phyloP scores from a whole-genome alignment of 1,284 basidiomycete genomes.

The Sphaerobolus stellatus region DNA sequence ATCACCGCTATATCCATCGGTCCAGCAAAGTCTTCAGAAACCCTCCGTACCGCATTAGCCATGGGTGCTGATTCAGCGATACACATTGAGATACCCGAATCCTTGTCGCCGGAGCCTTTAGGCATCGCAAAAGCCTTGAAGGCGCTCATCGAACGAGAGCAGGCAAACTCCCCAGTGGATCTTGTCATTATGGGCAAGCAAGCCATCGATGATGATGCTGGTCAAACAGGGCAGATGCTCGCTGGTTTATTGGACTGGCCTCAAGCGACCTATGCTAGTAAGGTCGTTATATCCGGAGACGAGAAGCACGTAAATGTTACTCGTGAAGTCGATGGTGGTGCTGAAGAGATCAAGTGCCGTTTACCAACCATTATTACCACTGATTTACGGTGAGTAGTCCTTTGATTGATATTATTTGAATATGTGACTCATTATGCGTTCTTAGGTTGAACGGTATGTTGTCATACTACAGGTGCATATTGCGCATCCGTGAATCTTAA shows the following conservation, averaged over 20 bases:
- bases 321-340: conserved; percentile 94
- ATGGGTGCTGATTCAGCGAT: conserved; percentile 97
- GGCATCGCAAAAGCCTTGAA: conserved; percentile 84
- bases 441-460: conserved; percentile 33
- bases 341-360: conserved; percentile 79
- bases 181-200: conserved; percentile 98
- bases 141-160: conserved; percentile 72
- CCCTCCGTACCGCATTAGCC: conserved; percentile 92
- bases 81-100: conserved; percentile 85
- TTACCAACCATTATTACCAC: conserved; percentile 92
- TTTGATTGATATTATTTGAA: not conserved
- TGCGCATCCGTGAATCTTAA: not conserved
- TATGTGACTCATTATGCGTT: not conserved
- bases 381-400: conserved; percentile 73
- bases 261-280: conserved; percentile 95
- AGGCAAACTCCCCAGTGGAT: conserved; percentile 64
- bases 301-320: conserved; percentile 74
- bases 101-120: conserved; percentile 77
- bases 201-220: conserved; percentile 95
- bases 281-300: conserved; percentile 74
- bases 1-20: conserved; percentile 94
- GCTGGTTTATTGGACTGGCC: conserved; percentile 91
- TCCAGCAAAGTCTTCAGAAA: conserved; percentile 86
- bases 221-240: conserved; percentile 98
- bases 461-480: not conserved